Base-by-base conservation (phyloP, 306 rosid species). In the Biancaea sappan region DNA sequence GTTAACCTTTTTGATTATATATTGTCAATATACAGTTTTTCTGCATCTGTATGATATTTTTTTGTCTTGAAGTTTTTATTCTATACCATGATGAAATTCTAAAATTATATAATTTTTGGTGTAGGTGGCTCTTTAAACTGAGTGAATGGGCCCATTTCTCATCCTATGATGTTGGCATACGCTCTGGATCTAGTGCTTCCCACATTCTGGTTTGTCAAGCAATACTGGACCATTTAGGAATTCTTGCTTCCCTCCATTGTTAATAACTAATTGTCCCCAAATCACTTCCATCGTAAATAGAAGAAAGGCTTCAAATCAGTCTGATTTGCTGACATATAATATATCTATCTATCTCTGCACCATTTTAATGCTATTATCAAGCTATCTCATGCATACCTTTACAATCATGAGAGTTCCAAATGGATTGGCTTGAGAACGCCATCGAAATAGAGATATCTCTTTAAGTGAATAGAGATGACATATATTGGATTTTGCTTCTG, bases 101-200 rank as follows among this genome's bases (percentile, higher is more conserved):
- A 44, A 35, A 6, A 3, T 57, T 53, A 22, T 29, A 74, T 71
- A 18, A 72, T 52, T 61, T 31, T 51, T 65, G 71, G 19, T 84
- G 32, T 79, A 94, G 98, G 78, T 94, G 98, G 98, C 75, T 94
- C 80, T 90, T 94, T 84, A 91, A 94, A 83, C 76, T 94, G 77
- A 94, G 96, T 80, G 98, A 94, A 75, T 94, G 98, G 97, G 97
- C 95, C 65, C 89, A 94, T 84, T 71, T 90, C 84, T 84, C 96
- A 11, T 85, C 98, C 41, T 94, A 94, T 67, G 97, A 88, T 56
- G 86, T 94, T 83, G 98, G 98, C 67, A 78, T 94, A 71, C 87
- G 90, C 70, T 86, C 97, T 48, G 98, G 98, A 75, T 88, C 98
- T 64, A 87, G 91, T 83, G 91, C 96, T 79, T 83, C 97, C 76